phyloP scores from a whole-genome alignment of 352 stramenopile species.

The Saprolegnia parasitica region DNA sequence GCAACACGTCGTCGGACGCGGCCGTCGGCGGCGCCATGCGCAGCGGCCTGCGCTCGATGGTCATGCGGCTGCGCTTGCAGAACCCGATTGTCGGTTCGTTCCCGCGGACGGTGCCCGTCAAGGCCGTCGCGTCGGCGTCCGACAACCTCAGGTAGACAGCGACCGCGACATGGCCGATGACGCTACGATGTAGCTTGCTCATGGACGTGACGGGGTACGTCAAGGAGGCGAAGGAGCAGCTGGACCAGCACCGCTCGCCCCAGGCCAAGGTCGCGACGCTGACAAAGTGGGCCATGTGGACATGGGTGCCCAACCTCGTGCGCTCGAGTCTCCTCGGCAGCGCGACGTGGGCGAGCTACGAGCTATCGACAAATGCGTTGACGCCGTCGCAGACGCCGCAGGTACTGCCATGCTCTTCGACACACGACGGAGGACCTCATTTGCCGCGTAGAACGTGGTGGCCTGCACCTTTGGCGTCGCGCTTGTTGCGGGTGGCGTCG shows the following conservation, averaged over 20 bases:
- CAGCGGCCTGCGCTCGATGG: slow-evolving; percentile 8
- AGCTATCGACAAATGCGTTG: not conserved
- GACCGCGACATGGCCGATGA: not conserved
- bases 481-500: slow-evolving; percentile 1
- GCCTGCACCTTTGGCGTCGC: slow-evolving; percentile 7
- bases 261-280: slow-evolving; percentile 11
- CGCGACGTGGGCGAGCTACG: slow-evolving; percentile 19
- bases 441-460: not conserved
- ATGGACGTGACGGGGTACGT: slow-evolving; percentile 26
- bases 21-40: slow-evolving; percentile 19
- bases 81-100: slow-evolving; percentile 23
- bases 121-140: slow-evolving; percentile 20
- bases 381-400: not conserved
- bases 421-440: not conserved
- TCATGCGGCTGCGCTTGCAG: slow-evolving; percentile 15
- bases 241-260: slow-evolving; percentile 5
- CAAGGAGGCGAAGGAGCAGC: slow-evolving; percentile 24
- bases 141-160: slow-evolving; percentile 24
- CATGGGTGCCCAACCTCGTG: slow-evolving; percentile 24
- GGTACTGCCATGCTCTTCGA: not conserved
- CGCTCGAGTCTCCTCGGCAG: slow-evolving; percentile 19
- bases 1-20: not conserved
- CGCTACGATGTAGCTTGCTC: slow-evolving; percentile 16
- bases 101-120: slow-evolving; percentile 14
- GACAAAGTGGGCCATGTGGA: slow-evolving; percentile 1